Evolutionary conservation across 148 eudicot species (phyloP).

Genomic region (Camellia sinensis): DNA sequence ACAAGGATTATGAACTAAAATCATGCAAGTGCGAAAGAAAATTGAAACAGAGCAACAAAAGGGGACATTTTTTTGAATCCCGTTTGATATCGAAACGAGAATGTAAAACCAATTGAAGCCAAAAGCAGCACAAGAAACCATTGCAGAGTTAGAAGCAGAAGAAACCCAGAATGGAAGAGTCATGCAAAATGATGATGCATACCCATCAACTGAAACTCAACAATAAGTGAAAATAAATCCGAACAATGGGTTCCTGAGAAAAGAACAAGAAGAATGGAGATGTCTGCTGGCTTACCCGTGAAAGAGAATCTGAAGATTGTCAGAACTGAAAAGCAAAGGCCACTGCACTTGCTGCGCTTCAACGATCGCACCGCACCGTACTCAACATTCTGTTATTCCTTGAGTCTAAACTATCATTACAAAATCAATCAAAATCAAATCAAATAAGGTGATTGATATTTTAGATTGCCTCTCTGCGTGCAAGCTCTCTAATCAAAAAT

Average conservation of each 20-base stretch:
- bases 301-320: constrained; percentile 15
- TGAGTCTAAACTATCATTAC: no score
- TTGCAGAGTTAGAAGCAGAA: background rate
- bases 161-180: background rate
- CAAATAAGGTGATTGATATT: no score
- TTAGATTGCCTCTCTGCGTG: no score
- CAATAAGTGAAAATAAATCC: no score
- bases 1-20: background rate
- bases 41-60: background rate
- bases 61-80: background rate
- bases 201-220: background rate
- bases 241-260: background rate
- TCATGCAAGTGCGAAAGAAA: background rate
- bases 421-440: no score
- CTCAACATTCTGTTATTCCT: background rate
- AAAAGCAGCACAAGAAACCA: background rate
- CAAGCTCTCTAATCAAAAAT: no score
- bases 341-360: background rate
- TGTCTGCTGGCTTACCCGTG: constrained; percentile 1
- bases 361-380: background rate
- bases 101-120: background rate
- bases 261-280: constrained; percentile 8
- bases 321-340: constrained; percentile 8
- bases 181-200: background rate
- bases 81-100: background rate